phyloP scores from a whole-genome alignment of 2,329 filamentous ascomycete species.

The Fusarium sp. region DNA sequence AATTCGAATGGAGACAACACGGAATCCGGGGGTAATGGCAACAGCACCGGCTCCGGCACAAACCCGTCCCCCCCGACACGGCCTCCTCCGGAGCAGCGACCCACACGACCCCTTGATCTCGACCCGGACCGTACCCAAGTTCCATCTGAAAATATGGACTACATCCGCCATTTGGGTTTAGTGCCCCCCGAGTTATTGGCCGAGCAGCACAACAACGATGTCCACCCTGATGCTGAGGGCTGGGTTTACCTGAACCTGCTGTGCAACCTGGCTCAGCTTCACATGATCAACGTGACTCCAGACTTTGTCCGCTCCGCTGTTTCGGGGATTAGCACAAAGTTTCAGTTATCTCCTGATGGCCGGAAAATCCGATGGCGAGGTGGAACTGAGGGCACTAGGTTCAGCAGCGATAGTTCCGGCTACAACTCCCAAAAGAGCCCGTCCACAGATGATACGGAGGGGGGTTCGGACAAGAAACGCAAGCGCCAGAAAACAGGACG shows the following conservation, averaged over 20 bases:
- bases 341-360: conserved; percentile 82
- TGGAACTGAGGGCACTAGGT: conserved; percentile 70
- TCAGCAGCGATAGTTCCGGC: conserved; percentile 71
- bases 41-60: conserved; percentile 37
- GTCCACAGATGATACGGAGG: conserved; percentile 61
- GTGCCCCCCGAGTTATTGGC: conserved; percentile 66
- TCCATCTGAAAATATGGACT: conserved; percentile 81
- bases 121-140: conserved; percentile 82
- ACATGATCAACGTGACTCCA: conserved; percentile 84
- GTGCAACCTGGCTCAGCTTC: conserved; percentile 83
- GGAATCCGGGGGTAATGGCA: conserved; percentile 52
- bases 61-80: conserved; percentile 55
- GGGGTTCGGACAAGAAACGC: conserved; percentile 54
- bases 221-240: conserved; percentile 72
- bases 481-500: conserved; percentile 59
- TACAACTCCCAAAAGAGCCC: conserved; percentile 59
- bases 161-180: conserved; percentile 79
- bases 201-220: conserved; percentile 56
- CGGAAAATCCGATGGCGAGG: conserved; percentile 85
- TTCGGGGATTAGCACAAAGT: conserved; percentile 74
- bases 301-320: conserved; percentile 81
- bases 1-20: conserved; percentile 61
- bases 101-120: conserved; percentile 79
- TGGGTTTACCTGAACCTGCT: conserved; percentile 88
- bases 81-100: conserved; percentile 73